Evolutionary conservation across 108 stramenopile species (phyloP).

Genomic region (Conticribra guillardii): DNA sequence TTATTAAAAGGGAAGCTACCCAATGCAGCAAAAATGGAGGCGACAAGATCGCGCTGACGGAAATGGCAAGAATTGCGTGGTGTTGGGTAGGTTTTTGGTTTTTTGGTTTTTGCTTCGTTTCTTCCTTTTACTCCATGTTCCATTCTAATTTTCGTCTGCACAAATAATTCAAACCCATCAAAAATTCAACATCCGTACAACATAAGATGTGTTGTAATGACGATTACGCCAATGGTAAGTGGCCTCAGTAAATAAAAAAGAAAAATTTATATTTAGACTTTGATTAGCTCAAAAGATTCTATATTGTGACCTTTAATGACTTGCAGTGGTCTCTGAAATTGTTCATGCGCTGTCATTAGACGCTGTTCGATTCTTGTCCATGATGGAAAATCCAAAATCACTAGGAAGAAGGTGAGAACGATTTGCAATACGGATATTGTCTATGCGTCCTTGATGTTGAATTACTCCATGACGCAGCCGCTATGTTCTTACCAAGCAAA

Average conservation of each 20-base stretch:
- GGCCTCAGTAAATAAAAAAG: background rate
- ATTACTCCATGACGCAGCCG: too few relatives aligned
- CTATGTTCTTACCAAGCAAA: too few relatives aligned
- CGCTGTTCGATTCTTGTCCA: constrained; percentile 31
- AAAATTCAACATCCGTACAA: too few relatives aligned
- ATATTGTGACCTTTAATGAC: too few relatives aligned
- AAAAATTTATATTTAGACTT: background rate
- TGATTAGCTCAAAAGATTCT: too few relatives aligned
- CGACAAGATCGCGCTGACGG: constrained; percentile 15
- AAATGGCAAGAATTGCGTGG: constrained; percentile 49
- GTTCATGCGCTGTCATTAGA: constrained; percentile 7
- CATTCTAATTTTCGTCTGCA: too few relatives aligned
- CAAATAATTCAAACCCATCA: too few relatives aligned
- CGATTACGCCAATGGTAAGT: constrained; percentile 17
- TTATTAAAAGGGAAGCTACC: constrained; percentile 42
- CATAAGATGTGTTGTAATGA: constrained; percentile 46
- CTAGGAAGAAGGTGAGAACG: background rate
- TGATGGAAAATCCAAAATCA: constrained; percentile 31
- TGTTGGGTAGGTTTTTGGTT: constrained; percentile 22
- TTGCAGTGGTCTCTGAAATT: constrained; percentile 19
- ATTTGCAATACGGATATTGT: too few relatives aligned
- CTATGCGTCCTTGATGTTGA: too few relatives aligned
- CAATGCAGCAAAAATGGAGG: constrained; percentile 16
- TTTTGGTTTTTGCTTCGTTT: too few relatives aligned
- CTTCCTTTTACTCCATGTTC: too few relatives aligned